Percentiles rank a stretch among this genome's conserved stretches.
phyloP scores from a whole-genome alignment of 495 filamentous ascomycete genomes.

The Xylaria castorea region DNA sequence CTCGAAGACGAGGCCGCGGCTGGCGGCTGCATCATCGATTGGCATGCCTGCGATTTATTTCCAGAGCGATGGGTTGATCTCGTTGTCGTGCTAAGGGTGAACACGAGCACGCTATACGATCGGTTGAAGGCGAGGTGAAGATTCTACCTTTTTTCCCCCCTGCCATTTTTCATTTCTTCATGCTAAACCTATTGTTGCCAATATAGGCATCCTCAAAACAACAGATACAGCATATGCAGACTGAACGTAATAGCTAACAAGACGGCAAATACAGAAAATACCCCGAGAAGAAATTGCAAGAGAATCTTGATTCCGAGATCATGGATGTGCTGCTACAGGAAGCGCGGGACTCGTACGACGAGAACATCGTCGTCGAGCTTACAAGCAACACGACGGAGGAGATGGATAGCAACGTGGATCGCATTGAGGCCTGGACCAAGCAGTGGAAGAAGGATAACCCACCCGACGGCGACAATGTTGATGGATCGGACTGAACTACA shows the following conservation, averaged over 20 bases:
- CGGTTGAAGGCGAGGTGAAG: slow-evolving; percentile 56
- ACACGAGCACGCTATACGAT: slow-evolving; percentile 82
- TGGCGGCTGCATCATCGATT: slow-evolving; percentile 93
- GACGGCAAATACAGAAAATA: slow-evolving; percentile 64
- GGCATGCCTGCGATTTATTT: slow-evolving; percentile 97
- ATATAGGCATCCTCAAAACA: background rate
- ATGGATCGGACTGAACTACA: background rate
- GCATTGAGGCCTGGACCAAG: slow-evolving; percentile 81
- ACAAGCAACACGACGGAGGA: slow-evolving; percentile 81
- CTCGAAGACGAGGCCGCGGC: slow-evolving; percentile 80
- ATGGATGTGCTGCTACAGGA: slow-evolving; percentile 94
- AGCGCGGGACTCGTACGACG: slow-evolving; percentile 83
- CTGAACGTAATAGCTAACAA: background rate
- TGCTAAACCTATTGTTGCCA: background rate
- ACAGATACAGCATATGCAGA: background rate
- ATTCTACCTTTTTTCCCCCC: background rate
- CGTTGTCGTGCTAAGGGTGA: slow-evolving; percentile 86
- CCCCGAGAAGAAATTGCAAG: slow-evolving; percentile 84
- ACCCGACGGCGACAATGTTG: slow-evolving; percentile 8
- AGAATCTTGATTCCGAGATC: slow-evolving; percentile 97
- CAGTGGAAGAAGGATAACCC: slow-evolving; percentile 76
- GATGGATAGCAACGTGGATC: slow-evolving; percentile 83
- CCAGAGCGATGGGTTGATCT: slow-evolving; percentile 94
- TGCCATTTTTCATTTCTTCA: background rate
- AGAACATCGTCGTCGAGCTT: slow-evolving; percentile 89